Base-by-base conservation (phyloP, 2,329 filamentous ascomycete species). In the Sporothrix phasma region DNA sequence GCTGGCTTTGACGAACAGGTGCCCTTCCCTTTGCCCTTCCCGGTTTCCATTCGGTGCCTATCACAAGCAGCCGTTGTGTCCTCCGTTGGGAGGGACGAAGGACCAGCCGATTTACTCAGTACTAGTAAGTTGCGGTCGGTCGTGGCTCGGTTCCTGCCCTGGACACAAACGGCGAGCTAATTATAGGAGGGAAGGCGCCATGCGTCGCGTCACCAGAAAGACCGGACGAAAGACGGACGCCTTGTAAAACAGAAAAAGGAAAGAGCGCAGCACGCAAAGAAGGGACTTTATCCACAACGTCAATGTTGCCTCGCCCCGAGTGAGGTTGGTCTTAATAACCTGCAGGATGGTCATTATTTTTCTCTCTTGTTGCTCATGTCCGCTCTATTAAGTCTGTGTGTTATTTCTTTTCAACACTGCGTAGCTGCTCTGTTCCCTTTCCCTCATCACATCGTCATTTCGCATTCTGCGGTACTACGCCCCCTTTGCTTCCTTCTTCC, bases 271-370 rank as follows among this genome's bases (percentile, higher is more conserved):
- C n/a, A 34, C 29, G 39, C 15, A 43, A 37, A 37, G 41, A 26
- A 34, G 22, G 5, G 53, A 58, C 34, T 58, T 58, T 58, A 58
- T 58, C 53, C 53, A 58, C 53, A 58, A 43, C 34, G 22, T 41
- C 53, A 37, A 58, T 34, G 37, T 29, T 41, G 31, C 53, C 31
- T 56, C 53, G 34, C 19, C 37, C 34, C 54, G 37, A 58, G 29
- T 29, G 31, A 58, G 54, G 54, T 56, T 58, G 54, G 54, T 43
- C 54, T 41, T 45, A 29, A 59, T 45, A 59, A 31, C 39, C 24
- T 22, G 39, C 39, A 59, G 22, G 54, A 29, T 59, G 22, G 4
- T 58, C 34, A 19, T 45, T 45, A 17, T 29, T 54, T 54, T 54
- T 37, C 51, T 29, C 29, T 51, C 31, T 31, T 51, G 15, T 5